These are phyloP conservation scores for Cladosporium colombiae DNA, from an alignment of 2,329 filamentous ascomycete genomes.

Conservation along the genomic window DNA sequence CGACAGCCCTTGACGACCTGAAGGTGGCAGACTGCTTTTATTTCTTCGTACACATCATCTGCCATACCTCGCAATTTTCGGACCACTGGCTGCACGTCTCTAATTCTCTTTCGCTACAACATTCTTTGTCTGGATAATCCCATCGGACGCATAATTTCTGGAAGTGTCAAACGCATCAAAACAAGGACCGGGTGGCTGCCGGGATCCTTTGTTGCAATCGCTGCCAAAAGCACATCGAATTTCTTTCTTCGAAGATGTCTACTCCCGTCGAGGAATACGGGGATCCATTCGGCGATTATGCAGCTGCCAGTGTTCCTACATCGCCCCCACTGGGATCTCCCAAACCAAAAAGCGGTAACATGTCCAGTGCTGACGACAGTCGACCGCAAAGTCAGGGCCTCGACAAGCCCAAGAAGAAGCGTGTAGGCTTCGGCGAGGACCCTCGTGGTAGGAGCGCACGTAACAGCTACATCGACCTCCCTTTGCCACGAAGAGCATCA, in stretches of 20 bases:
- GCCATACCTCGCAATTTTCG: neutral
- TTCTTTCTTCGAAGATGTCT: slow-evolving; percentile 20
- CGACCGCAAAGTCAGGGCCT: slow-evolving; percentile 22
- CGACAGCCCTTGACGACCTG: neutral
- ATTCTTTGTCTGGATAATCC: slow-evolving; percentile 12
- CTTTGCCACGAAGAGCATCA: slow-evolving; percentile 16
- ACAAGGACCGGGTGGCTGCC: neutral
- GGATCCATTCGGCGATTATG: slow-evolving; percentile 27
- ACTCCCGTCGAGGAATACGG: slow-evolving; percentile 28
- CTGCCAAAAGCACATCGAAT: neutral
- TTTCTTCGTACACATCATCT: neutral
- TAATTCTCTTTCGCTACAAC: neutral
- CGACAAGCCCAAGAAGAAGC: slow-evolving; percentile 26
- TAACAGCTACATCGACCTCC: slow-evolving; percentile 23
- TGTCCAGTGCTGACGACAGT: slow-evolving; percentile 24
- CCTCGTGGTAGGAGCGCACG: slow-evolving; percentile 22
- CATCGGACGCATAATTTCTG: slow-evolving; percentile 5
- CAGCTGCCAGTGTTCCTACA: slow-evolving; percentile 15
- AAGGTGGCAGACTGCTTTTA: neutral
- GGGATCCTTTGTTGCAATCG: neutral
- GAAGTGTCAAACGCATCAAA: slow-evolving; percentile 2
- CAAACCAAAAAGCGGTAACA: slow-evolving; percentile 1
- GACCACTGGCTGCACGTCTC: neutral
- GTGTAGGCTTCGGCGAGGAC: slow-evolving; percentile 29
- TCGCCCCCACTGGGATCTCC: slow-evolving; percentile 21